Evolutionary conservation across 2,329 filamentous ascomycete species (phyloP).

Genomic region (Sclerotinia subarctica): DNA sequence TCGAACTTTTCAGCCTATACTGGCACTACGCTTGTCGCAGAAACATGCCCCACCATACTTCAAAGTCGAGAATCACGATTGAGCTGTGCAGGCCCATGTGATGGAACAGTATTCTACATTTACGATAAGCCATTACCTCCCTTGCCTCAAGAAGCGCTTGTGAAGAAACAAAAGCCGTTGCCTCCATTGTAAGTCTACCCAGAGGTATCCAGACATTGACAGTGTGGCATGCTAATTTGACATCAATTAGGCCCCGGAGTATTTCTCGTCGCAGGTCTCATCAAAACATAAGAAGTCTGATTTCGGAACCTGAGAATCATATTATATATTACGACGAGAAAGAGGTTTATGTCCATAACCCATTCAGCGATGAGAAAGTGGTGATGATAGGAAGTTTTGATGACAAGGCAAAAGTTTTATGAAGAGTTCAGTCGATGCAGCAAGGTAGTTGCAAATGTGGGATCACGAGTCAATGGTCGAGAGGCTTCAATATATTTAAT

Average conservation of each 20-base stretch:
- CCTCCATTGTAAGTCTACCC: slow-evolving; percentile 3
- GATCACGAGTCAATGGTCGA: not conserved
- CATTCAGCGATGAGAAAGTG: slow-evolving; percentile 19
- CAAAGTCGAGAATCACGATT: not conserved
- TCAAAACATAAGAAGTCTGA: not conserved
- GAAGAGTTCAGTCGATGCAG: not conserved
- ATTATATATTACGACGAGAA: slow-evolving; percentile 11
- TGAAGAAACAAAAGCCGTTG: slow-evolving; percentile 13
- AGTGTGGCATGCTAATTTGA: not conserved
- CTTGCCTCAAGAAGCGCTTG: slow-evolving; percentile 8
- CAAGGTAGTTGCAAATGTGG: no score
- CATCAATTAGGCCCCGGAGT: not conserved
- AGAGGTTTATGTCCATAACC: slow-evolving; percentile 11
- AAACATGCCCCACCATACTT: not conserved
- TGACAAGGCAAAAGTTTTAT: not conserved
- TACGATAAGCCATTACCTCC: slow-evolving; percentile 20
- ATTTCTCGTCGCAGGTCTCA: not conserved
- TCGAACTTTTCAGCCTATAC: not conserved
- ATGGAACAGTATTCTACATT: slow-evolving; percentile 17
- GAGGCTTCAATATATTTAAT: not conserved
- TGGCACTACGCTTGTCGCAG: not conserved
- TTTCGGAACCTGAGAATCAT: not conserved
- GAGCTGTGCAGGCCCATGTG: slow-evolving; percentile 1
- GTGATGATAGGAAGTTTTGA: not conserved
- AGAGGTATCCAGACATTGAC: not conserved